Evolutionary conservation across 1,284 basidiomycete species (phyloP).

Genomic region (Ustilago crameri): DNA sequence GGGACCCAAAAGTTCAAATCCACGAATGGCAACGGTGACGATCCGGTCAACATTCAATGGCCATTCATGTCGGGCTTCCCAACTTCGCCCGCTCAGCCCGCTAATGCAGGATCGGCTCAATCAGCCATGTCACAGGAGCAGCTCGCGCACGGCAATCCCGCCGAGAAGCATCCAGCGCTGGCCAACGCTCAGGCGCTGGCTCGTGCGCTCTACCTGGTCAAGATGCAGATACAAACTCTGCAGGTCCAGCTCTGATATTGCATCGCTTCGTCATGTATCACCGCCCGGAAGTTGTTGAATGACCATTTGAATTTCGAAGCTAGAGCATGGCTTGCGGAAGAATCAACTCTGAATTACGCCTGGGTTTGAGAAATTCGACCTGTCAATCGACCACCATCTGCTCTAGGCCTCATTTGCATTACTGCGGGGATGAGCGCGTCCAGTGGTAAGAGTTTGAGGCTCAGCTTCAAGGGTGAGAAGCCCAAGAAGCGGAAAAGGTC

Average conservation of each 20-base stretch:
- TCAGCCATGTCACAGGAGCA: conserved; percentile 27
- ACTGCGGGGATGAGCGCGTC: conserved; percentile 21
- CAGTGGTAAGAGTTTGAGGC: conserved; percentile 27
- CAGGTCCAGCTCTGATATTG: conserved; percentile 19
- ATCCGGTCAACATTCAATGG: conserved; percentile 42
- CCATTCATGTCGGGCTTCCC: conserved; percentile 42
- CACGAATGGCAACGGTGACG: conserved; percentile 10
- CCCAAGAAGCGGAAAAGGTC: conserved; percentile 39
- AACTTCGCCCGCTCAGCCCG: conserved; percentile 9
- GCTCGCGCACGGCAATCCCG: conserved; percentile 29
- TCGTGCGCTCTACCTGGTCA: conserved; percentile 42
- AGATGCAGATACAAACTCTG: conserved; percentile 45
- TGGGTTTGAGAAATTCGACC: too few species aligned
- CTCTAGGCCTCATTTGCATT: background rate
- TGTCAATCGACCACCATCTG: too few species aligned
- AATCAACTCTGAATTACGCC: too few species aligned
- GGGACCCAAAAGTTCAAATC: background rate
- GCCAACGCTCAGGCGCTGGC: conserved; percentile 47
- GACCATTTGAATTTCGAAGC: too few species aligned
- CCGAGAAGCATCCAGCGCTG: conserved; percentile 49
- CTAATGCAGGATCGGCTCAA: background rate
- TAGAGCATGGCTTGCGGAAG: too few species aligned
- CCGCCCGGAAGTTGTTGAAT: background rate
- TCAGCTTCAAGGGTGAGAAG: conserved; percentile 54
- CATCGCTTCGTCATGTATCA: background rate